Evolutionary conservation across 805 yeast genomes (phyloP).

Genomic region (Kuraishia floccosa): DNA sequence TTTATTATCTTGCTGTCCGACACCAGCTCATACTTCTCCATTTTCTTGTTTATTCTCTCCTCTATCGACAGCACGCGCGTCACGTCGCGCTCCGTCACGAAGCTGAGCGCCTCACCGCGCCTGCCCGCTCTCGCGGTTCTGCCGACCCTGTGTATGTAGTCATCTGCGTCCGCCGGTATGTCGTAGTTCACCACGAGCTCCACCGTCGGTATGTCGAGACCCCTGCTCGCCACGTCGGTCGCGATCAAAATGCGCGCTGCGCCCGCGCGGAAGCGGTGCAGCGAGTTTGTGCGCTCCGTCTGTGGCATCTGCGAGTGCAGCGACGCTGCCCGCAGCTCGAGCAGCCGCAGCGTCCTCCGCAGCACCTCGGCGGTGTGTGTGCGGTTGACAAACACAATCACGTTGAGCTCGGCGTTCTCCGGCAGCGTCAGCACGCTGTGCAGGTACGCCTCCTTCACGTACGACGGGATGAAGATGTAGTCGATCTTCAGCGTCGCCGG

Average conservation of each 20-base stretch:
- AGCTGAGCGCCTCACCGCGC: slow-evolving; percentile 69
- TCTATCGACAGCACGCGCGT: slow-evolving; percentile 77
- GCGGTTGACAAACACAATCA: slow-evolving; percentile 84
- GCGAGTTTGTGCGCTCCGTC: slow-evolving; percentile 77
- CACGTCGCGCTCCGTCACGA: slow-evolving; percentile 82
- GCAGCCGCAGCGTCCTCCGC: slow-evolving; percentile 58
- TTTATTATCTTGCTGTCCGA: slow-evolving; percentile 72
- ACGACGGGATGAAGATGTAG: slow-evolving; percentile 72
- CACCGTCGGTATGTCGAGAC: slow-evolving; percentile 74
- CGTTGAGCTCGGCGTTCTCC: slow-evolving; percentile 53
- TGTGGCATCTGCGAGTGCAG: slow-evolving; percentile 95
- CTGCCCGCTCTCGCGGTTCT: slow-evolving; percentile 98
- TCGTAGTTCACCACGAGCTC: slow-evolving; percentile 71
- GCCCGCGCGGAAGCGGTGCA: slow-evolving; percentile 87
- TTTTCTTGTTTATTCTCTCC: slow-evolving; percentile 66
- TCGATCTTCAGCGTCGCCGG: slow-evolving; percentile 60
- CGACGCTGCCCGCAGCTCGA: slow-evolving; percentile 79
- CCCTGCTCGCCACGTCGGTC: slow-evolving; percentile 92
- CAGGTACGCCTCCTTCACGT: slow-evolving; percentile 84
- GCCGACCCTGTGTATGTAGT: slow-evolving; percentile 83
- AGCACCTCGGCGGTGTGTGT: slow-evolving; percentile 84
- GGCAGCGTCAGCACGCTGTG: slow-evolving; percentile 55
- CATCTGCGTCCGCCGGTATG: slow-evolving; percentile 76
- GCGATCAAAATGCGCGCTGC: slow-evolving; percentile 91
- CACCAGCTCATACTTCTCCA: slow-evolving; percentile 63